Evolutionary conservation across 192 early-diverging fungal species (phyloP), one percentile per base, ranked within the genome.

Genomic region (Gorgonomyces haynaldii): DNA sequence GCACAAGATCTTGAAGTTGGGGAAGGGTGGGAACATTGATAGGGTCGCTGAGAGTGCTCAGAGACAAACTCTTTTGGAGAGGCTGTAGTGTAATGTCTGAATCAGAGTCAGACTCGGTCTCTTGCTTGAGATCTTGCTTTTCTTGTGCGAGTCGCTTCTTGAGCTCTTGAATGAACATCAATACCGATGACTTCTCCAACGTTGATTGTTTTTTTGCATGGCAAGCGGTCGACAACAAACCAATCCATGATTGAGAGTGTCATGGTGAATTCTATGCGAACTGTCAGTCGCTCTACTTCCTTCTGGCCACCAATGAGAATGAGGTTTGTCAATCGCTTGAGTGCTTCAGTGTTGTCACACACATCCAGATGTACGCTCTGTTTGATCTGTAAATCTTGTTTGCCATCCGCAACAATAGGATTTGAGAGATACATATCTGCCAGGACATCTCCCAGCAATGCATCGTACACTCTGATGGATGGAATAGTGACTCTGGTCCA

Each of bases 1-100:
- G 50, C n/a, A 52, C n/a, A 13, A 49, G 15, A 19, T 37, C 46
- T n/a, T 49, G 30, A 31, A 5, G 30, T 31, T 31, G 6, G 30
- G 12, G 12, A 31, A 31, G 12, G 6, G 5, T 31, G 30, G 30
- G 6, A 31, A 31, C 12, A 31, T 31, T n/a, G n/a, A n/a, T n/a
- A n/a, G n/a, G n/a, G n/a, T n/a, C n/a, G n/a, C n/a, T n/a, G n/a
- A n/a, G n/a, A n/a, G n/a, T n/a, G n/a, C n/a, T n/a, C n/a, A n/a
- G n/a, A n/a, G n/a, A n/a, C 30, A 8, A 31, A 31, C 12, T 31
- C 6, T 31, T 31, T 31, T 8, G 12, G 12, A 31, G 5, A 15
- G 42, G 25, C 26, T 22, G 22, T 19, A 15, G 23, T 28, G 13
- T 13, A 12, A 22, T 43, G 13, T 43, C 17, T 9, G 26, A 27